A percentile compares a stretch with the other conserved stretches of the same genome.
Conservation (phyloP, 2,329 filamentous ascomycete genomes). For the Alternaria arbusti region DNA sequence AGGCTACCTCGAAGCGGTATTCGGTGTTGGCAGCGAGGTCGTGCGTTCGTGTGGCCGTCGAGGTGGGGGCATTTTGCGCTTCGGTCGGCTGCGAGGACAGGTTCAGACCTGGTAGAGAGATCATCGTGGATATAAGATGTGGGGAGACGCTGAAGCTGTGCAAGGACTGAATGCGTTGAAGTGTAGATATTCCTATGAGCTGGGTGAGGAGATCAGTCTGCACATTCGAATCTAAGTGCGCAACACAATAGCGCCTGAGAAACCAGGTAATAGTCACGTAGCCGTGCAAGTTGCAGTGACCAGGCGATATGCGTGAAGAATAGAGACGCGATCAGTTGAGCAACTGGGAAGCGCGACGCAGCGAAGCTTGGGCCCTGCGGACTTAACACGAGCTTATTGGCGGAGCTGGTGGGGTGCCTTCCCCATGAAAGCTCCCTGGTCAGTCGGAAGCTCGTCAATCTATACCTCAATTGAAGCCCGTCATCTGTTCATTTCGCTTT, state of each 20-base stretch:
- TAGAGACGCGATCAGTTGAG: not conserved
- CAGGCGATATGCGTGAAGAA: not conserved
- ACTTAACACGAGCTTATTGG: conserved; percentile 21
- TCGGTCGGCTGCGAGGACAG: conserved; percentile 44
- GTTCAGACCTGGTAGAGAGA: conserved; percentile 56
- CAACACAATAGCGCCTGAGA: not conserved
- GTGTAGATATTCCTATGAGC: not conserved
- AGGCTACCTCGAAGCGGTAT: conserved; percentile 52
- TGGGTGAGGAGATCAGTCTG: not conserved
- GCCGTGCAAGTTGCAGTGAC: not conserved
- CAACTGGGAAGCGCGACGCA: not conserved
- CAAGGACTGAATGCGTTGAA: not conserved
- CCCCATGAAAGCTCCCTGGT: conserved; percentile 25
- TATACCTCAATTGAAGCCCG: conserved; percentile 3
- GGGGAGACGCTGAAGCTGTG: not conserved
- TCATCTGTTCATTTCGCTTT: not conserved
- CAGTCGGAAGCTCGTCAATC: conserved; percentile 7
- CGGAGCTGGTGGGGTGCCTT: conserved; percentile 10
- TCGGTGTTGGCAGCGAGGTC: conserved; percentile 55
- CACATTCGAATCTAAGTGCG: not conserved
- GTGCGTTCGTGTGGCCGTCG: conserved; percentile 45
- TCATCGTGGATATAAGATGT: conserved; percentile 26
- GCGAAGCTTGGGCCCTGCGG: conserved; percentile 18
- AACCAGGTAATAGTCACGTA: not conserved
- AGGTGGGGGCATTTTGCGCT: conserved; percentile 26